Conservation (phyloP, 75 land plant species). For the Azolla pinnata region DNA sequence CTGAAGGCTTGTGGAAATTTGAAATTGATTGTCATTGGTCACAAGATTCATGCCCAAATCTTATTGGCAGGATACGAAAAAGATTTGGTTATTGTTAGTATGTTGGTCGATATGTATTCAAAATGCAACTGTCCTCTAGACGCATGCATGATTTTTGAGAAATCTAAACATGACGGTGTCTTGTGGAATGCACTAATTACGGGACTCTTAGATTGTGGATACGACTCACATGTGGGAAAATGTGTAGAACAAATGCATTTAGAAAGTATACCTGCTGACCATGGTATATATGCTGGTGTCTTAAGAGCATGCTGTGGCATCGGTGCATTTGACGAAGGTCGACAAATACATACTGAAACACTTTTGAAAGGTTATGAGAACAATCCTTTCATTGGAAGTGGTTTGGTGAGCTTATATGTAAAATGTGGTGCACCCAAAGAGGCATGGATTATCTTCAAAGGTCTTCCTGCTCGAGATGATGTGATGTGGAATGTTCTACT, state of each 20-base stretch:
- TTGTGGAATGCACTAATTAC: constrained; percentile 4
- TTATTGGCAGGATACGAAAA: not conserved
- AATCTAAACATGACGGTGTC: not conserved
- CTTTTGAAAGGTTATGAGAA: not conserved
- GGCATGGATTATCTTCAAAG: constrained; percentile 8
- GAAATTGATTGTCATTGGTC: not conserved
- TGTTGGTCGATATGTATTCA: constrained; percentile 30
- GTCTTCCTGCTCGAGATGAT: not conserved
- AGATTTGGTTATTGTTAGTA: constrained; percentile 20
- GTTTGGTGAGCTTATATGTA: not conserved
- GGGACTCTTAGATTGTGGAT: constrained; percentile 13
- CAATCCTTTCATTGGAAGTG: not conserved
- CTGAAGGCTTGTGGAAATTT: constrained; percentile 2
- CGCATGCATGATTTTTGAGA: constrained; percentile 8
- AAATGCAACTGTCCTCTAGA: constrained; percentile 15
- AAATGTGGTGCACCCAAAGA: not conserved
- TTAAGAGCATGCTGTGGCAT: constrained; percentile 6
- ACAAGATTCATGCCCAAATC: not conserved
- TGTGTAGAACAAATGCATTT: not conserved
- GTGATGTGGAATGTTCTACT: not conserved
- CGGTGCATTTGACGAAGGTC: constrained; percentile 1
- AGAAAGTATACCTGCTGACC: not conserved
- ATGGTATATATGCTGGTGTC: not conserved
- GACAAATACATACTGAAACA: constrained; percentile 2
- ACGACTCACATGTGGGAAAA: not conserved